Percentiles rank a stretch among this genome's conserved stretches.
These are phyloP conservation scores for Aspergillus versicolor DNA, from an alignment of 2,329 filamentous ascomycete genomes.

Conservation along the genomic window DNA sequence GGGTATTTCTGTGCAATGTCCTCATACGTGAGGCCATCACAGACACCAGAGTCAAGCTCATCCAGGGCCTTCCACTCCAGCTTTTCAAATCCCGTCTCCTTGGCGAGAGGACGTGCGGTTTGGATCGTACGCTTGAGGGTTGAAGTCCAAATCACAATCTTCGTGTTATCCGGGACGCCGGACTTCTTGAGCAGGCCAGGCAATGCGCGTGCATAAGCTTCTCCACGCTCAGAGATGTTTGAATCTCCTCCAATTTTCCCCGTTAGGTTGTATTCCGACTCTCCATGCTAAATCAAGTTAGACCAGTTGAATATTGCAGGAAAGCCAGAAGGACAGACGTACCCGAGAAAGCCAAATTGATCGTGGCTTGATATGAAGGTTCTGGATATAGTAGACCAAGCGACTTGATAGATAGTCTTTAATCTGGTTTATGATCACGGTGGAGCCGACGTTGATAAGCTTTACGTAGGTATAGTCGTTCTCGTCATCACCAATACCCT, in stretches of 20 bases:
- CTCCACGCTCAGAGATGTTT: constrained; percentile 77
- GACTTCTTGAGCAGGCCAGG: constrained; percentile 82
- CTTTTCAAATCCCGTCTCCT: constrained; percentile 74
- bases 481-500: constrained; percentile 89
- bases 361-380: constrained; percentile 92
- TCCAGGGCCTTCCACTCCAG: constrained; percentile 98
- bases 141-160: constrained; percentile 72
- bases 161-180: constrained; percentile 67
- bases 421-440: constrained; percentile 97
- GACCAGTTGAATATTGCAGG: not conserved
- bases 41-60: constrained; percentile 93
- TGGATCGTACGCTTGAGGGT: constrained; percentile 83
- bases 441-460: constrained; percentile 91
- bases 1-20: constrained; percentile 90
- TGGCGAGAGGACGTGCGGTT: constrained; percentile 78
- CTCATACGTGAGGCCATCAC: constrained; percentile 93
- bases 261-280: constrained; percentile 86
- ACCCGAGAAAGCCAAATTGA: constrained; percentile 95
- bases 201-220: constrained; percentile 81
- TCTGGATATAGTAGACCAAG: constrained; percentile 98
- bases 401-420: constrained; percentile 95
- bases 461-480: constrained; percentile 90
- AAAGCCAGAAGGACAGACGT: constrained; percentile 38
- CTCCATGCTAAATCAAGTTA: constrained; percentile 69
- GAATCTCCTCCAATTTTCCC: constrained; percentile 94